These are phyloP conservation scores for Climacium dendroides DNA, from an alignment of 225 moss, liverwort and hornwort species.

Conservation along the genomic window DNA sequence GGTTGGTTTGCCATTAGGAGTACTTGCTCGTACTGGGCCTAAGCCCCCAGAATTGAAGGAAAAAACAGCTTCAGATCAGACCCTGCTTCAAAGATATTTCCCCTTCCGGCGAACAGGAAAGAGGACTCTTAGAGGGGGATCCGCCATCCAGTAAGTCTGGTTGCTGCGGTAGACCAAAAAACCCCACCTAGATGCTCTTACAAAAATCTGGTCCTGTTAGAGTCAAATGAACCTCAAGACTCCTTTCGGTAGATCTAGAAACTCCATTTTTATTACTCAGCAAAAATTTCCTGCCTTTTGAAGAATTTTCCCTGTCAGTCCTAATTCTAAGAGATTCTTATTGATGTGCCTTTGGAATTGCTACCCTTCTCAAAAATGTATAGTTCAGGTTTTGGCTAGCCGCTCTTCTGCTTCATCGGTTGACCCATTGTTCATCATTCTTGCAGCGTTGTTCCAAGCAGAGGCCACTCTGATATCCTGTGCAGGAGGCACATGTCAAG, in stretches of 20 bases:
- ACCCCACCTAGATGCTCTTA: neutral
- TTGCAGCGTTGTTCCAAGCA: neutral
- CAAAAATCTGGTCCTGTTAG: neutral
- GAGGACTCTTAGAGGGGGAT: slow-evolving; percentile 13
- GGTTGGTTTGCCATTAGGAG: slow-evolving; percentile 21
- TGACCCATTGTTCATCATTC: neutral
- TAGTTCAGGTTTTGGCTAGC: neutral
- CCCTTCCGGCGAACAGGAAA: slow-evolving; percentile 9
- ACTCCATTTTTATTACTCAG: neutral
- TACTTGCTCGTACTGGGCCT: slow-evolving; percentile 26
- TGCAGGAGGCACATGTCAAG: neutral
- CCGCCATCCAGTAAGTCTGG: slow-evolving; percentile 31
- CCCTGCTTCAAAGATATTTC: neutral
- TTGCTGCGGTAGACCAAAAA: neutral
- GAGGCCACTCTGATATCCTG: neutral
- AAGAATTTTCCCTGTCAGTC: neutral
- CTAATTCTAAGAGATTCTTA: neutral
- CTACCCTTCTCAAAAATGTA: neutral
- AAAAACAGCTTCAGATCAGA: neutral
- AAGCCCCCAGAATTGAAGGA: slow-evolving; percentile 1
- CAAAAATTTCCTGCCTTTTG: neutral
- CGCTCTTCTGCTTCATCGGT: neutral
- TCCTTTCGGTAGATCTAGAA: neutral
- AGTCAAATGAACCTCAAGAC: neutral
- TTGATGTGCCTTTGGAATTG: neutral